phyloP scores from a whole-genome alignment of 2,329 filamentous ascomycete species.

The Calonectria pteridis region DNA sequence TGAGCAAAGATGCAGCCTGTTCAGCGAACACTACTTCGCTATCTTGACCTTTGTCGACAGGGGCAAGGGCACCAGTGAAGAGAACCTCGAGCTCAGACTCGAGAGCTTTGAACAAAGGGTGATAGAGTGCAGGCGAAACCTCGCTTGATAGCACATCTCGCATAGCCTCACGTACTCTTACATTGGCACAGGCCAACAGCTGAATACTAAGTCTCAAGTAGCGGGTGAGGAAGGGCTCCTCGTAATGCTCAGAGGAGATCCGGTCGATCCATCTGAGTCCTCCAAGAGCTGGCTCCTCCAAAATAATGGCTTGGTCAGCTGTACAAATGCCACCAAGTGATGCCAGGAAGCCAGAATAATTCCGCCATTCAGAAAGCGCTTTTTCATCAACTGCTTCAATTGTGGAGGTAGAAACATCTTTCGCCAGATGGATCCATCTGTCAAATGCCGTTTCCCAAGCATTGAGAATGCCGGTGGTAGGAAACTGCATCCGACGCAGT shows the following conservation, averaged over 20 bases:
- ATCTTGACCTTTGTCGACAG: conserved; percentile 66
- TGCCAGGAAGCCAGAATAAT: conserved; percentile 76
- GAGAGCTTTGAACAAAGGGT: conserved; percentile 73
- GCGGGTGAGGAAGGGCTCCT: conserved; percentile 70
- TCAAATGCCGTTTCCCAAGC: conserved; percentile 77
- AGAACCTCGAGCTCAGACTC: conserved; percentile 74
- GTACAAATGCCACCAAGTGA: conserved; percentile 76
- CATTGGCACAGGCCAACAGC: conserved; percentile 72
- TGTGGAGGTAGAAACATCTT: conserved; percentile 69
- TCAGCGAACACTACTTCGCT: conserved; percentile 76
- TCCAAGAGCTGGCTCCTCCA: conserved; percentile 69
- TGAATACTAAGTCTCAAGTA: conserved; percentile 75
- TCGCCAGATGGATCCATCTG: conserved; percentile 73
- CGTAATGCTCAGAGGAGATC: conserved; percentile 68
- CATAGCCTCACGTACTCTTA: conserved; percentile 75
- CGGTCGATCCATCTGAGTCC: conserved; percentile 75
- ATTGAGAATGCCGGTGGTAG: conserved; percentile 74
- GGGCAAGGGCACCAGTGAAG: conserved; percentile 68
- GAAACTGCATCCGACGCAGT: conserved; percentile 70
- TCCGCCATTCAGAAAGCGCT: conserved; percentile 74
- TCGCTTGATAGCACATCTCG: conserved; percentile 76
- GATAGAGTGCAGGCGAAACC: conserved; percentile 71
- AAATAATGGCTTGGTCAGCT: conserved; percentile 66
- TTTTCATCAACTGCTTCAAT: conserved; percentile 67
- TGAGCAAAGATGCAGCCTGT: conserved; percentile 74